Evolutionary conservation across 2,329 filamentous ascomycete genomes (phyloP).

Genomic region (Ophiostoma piceae): DNA sequence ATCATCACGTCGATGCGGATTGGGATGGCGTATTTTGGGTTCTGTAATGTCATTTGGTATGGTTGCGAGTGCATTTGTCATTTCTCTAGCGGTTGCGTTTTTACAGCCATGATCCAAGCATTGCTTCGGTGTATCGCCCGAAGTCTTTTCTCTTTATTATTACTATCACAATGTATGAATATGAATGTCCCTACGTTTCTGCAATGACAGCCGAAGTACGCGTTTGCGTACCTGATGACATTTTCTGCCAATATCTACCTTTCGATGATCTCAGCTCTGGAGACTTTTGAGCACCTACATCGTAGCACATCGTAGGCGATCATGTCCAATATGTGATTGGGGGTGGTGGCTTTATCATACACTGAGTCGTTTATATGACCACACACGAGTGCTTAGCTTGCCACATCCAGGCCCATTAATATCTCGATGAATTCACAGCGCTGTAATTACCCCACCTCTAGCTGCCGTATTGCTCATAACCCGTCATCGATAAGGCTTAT

Average conservation of each 20-base stretch:
- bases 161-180: neutral
- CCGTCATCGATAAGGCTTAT: conserved; percentile 4
- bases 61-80: neutral
- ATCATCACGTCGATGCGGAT: neutral
- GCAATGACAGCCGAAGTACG: neutral
- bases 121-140: neutral
- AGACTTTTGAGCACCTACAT: no score
- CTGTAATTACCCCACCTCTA: neutral
- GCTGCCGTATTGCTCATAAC: conserved; percentile 1
- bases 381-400: no score
- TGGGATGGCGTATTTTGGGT: neutral
- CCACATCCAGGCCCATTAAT: no score
- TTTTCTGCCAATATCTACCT: no score
- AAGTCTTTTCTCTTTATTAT: neutral
- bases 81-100: neutral
- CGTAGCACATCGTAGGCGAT: no score
- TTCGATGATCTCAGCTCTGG: no score
- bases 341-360: no score
- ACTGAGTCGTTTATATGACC: no score
- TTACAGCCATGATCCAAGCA: neutral
- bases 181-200: neutral
- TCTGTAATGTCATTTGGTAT: neutral
- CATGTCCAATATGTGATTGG: no score
- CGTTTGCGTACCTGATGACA: neutral
- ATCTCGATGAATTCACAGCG: no score